Evolutionary conservation across 2,329 filamentous ascomycete species (phyloP).

Genomic region (Trichoderma sp.): DNA sequence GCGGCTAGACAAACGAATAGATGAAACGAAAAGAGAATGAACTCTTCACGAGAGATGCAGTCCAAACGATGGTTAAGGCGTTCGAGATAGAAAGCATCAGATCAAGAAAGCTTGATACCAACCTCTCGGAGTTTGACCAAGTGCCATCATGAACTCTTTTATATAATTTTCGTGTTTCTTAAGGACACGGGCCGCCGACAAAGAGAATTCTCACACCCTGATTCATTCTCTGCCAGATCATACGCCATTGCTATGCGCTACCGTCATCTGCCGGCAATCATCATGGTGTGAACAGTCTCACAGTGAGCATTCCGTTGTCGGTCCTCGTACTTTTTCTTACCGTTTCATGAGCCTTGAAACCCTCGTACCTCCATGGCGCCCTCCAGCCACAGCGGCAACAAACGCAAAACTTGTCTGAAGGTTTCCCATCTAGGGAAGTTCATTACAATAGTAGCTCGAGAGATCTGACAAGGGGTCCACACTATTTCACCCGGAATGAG

Average conservation of each 20-base stretch:
- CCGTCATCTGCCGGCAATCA: slow-evolving; percentile 5
- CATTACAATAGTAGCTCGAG: slow-evolving; percentile 14
- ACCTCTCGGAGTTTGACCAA: neutral
- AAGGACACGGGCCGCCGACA: slow-evolving; percentile 4
- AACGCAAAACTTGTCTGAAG: slow-evolving; percentile 28
- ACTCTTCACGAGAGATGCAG: neutral
- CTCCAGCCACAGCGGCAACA: slow-evolving; percentile 22
- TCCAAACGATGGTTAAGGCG: neutral
- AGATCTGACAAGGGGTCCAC: slow-evolving; percentile 10
- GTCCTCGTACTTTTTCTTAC: neutral
- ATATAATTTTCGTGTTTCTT: slow-evolving; percentile 3
- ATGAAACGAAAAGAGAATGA: neutral
- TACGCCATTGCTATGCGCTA: slow-evolving; percentile 16
- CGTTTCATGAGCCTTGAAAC: neutral
- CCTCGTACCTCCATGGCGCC: slow-evolving; percentile 5
- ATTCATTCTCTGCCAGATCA: neutral
- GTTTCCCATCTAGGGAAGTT: slow-evolving; percentile 28
- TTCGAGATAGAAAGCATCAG: neutral
- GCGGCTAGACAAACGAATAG: neutral
- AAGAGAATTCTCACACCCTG: slow-evolving; percentile 8
- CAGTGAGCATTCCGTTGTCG: slow-evolving; percentile 17
- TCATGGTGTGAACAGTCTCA: slow-evolving; percentile 16
- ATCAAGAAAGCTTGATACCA: neutral
- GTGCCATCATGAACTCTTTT: neutral
- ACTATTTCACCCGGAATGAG: neutral